These are phyloP conservation scores for Chlorella sp. DNA, from an alignment of 139 green algal species.

Conservation along the genomic window DNA sequence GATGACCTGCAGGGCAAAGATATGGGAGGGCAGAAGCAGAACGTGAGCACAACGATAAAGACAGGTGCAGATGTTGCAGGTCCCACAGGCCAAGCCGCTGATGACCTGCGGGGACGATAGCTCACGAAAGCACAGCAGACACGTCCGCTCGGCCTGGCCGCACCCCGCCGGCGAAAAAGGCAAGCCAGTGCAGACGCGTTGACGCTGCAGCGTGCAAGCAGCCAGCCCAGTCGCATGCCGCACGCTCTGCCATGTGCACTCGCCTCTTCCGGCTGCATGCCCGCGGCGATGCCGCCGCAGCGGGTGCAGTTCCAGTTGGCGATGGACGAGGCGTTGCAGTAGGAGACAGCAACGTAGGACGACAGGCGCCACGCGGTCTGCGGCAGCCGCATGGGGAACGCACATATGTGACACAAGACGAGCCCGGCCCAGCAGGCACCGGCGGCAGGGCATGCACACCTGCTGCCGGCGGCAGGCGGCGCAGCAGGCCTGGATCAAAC, in stretches of 20 bases:
- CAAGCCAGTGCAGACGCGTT: too few relatives aligned
- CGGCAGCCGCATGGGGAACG: background rate
- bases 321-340: slow-evolving; percentile 69
- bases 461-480: background rate
- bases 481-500: background rate
- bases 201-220: too few relatives aligned
- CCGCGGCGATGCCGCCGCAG: slow-evolving; percentile 43
- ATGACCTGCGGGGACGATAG: background rate
- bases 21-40: background rate
- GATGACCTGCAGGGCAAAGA: background rate
- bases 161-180: too few relatives aligned
- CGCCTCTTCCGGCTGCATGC: slow-evolving; percentile 14
- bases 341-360: slow-evolving; percentile 61
- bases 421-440: too few relatives aligned
- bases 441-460: background rate
- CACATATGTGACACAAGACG: too few relatives aligned
- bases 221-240: too few relatives aligned
- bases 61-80: too few relatives aligned
- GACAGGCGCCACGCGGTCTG: slow-evolving; percentile 51
- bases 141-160: background rate
- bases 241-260: background rate
- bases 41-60: background rate
- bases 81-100: too few relatives aligned
- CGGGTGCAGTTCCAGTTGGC: slow-evolving; percentile 79
- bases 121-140: too few relatives aligned